Percentiles rank a stretch among this genome's conserved stretches.
Conservation (phyloP, 2,329 filamentous ascomycete genomes). For the Shiraia sp. region DNA sequence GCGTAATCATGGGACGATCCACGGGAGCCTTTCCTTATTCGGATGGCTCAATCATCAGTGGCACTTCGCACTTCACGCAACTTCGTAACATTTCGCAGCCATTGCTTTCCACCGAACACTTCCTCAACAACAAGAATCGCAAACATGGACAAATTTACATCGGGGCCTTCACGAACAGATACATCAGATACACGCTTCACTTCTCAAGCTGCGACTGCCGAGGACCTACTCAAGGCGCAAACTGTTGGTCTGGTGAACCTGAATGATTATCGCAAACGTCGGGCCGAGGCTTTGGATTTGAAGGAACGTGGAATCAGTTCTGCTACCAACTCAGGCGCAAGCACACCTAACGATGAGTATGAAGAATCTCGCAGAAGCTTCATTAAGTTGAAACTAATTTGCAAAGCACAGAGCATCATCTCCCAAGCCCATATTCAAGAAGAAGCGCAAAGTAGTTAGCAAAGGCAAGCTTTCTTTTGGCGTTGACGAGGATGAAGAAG, state of each 20-base stretch:
- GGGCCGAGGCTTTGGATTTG: conserved; percentile 89
- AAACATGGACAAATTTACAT: conserved; percentile 36
- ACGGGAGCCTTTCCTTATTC: conserved; percentile 7
- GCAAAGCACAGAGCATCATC: conserved; percentile 61
- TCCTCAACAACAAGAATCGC: background rate
- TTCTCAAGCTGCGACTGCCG: conserved; percentile 73
- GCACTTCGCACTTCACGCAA: background rate
- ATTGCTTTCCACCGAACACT: background rate
- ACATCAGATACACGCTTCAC: conserved; percentile 66
- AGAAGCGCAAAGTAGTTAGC: conserved; percentile 57
- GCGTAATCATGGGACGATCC: conserved; percentile 27
- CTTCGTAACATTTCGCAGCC: background rate
- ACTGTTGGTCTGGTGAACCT: conserved; percentile 91
- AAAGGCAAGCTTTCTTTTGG: conserved; percentile 71
- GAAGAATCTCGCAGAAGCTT: conserved; percentile 21
- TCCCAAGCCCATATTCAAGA: conserved; percentile 57
- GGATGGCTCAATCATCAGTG: conserved; percentile 6
- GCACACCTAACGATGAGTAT: conserved; percentile 64
- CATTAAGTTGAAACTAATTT: conserved; percentile 51
- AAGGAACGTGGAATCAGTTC: conserved; percentile 82
- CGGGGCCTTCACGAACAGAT: conserved; percentile 22
- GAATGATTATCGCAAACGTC: conserved; percentile 93
- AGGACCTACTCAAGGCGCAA: conserved; percentile 80
- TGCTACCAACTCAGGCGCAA: conserved; percentile 60
- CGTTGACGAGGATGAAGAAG: conserved; percentile 68